Evolutionary conservation across 2,329 filamentous ascomycete genomes (phyloP), one percentile per base, ranked within the genome.

Genomic region (Calonectria ilicicola): DNA sequence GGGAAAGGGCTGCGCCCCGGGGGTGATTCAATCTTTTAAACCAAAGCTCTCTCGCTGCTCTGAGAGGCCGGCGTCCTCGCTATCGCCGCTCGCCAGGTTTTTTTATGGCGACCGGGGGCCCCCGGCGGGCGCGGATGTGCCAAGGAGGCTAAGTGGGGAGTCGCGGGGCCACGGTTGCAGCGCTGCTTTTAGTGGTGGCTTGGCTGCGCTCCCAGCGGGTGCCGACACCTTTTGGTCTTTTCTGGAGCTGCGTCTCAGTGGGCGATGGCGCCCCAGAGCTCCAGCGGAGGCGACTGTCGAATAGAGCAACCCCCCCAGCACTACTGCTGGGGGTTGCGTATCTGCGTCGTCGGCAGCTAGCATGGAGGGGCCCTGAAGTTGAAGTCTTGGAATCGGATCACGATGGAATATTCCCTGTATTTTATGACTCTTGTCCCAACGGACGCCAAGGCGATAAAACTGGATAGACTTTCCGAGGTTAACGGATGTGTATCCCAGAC

Each of bases 141-240:
- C 74, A 79, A 79, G 75, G 64, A 58, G 42, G 38, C 72, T 53
- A 73, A 77, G 73, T 75, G 76, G 77, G 74, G 76, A 44, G 44
- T 26, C 68, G 70, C 68, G 75, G 75, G 72, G 67, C 70, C 66
- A 49, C 72, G 60, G 69, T 70, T 75, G 69, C 65, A 72, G 64
- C 65, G 69, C 69, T 72, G 69, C 69, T 72, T 72, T 72, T 68
- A 72, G 69, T n/a, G 66, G 51, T 67, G 56, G 66, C 51, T 67
- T 67, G 51, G 65, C 65, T 44, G 64, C 21, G 67, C 40, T 44
- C 49, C 44, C 60, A 68, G 65, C 35, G 65, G 65, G 40, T 38
- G 29, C 23, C 42, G 9, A 42, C 53, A 46, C 46, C 23, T 17
- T 63, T 26, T 40, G n/a, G n/a, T n/a, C n/a, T n/a, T n/a, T n/a